Evolutionary conservation across 805 yeast species (phyloP).

Genomic region (Pichia nakasei): DNA sequence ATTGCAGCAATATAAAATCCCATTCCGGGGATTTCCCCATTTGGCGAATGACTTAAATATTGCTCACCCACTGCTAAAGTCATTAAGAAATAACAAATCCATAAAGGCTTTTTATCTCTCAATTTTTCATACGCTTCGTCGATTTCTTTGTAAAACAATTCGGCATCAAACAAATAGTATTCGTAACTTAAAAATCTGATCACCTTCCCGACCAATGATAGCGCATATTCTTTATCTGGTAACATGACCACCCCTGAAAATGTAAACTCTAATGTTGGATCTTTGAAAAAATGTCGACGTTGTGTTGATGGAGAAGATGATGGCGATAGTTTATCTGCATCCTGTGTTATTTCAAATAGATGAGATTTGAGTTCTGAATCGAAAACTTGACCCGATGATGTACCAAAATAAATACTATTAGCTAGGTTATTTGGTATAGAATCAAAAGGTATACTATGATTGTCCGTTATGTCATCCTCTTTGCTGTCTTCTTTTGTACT

Average conservation of each 20-base stretch:
- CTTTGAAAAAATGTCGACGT: conserved; percentile 10
- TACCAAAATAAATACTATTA: conserved; percentile 4
- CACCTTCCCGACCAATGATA: conserved; percentile 10
- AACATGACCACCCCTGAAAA: conserved; percentile 14
- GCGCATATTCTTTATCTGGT: conserved; percentile 16
- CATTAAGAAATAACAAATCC: conserved; percentile 13
- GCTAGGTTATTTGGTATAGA: not conserved
- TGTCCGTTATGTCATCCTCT: not conserved
- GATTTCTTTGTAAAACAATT: conserved; percentile 8
- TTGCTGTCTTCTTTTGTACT: not conserved
- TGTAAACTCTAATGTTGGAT: conserved; percentile 7
- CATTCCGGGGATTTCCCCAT: conserved; percentile 19
- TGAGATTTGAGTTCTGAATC: conserved; percentile 11
- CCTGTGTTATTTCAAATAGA: conserved; percentile 7
- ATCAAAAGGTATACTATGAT: conserved; percentile 1
- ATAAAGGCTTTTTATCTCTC: conserved; percentile 10
- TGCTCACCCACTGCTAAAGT: conserved; percentile 16
- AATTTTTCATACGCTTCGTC: conserved; percentile 15
- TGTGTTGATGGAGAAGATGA: conserved; percentile 1
- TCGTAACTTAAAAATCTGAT: conserved; percentile 10
- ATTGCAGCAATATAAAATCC: conserved; percentile 23
- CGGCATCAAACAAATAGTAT: conserved; percentile 13
- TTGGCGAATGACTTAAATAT: conserved; percentile 10
- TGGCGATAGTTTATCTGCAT: not conserved
- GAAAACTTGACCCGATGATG: conserved; percentile 10